Evolutionary conservation across 805 yeast species (phyloP).

Genomic region (Hanseniaspora nectarophila): DNA sequence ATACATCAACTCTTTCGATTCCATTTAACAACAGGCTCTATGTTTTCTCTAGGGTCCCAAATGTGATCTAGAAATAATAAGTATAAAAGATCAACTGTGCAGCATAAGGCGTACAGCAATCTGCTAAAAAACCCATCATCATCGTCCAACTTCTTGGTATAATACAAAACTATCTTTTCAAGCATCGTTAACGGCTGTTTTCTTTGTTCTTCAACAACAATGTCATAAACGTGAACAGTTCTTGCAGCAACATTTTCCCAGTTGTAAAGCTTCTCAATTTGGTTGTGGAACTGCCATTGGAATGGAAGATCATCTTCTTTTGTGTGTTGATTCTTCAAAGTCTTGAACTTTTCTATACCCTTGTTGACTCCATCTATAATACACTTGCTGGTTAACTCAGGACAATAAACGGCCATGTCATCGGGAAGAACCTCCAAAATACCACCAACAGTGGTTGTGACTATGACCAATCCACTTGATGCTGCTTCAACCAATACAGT

Average conservation of each 20-base stretch:
- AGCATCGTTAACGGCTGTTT: conserved; percentile 42
- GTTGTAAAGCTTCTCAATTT: conserved; percentile 70
- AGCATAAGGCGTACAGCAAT: conserved; percentile 64
- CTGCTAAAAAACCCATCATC: conserved; percentile 77
- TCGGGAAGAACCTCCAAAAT: conserved; percentile 91
- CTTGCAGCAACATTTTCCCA: conserved; percentile 84
- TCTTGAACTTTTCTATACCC: conserved; percentile 50
- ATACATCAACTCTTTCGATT: conserved; percentile 6
- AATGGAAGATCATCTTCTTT: neutral
- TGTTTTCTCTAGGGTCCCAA: conserved; percentile 47
- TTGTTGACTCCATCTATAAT: conserved; percentile 55
- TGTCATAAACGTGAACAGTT: conserved; percentile 69
- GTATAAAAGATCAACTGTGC: conserved; percentile 65
- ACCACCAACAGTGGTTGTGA: conserved; percentile 93
- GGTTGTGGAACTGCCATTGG: conserved; percentile 54
- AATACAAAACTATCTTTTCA: conserved; percentile 49
- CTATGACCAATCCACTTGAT: conserved; percentile 84
- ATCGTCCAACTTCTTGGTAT: conserved; percentile 27
- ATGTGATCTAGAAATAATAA: conserved; percentile 52
- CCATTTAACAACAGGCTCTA: conserved; percentile 78
- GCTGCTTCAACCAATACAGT: conserved; percentile 97
- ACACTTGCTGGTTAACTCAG: conserved; percentile 69
- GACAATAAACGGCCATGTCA: conserved; percentile 85
- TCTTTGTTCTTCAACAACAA: conserved; percentile 29
- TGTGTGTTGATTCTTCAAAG: neutral